Evolutionary conservation across 805 yeast genomes (phyloP), one percentile per base, ranked within the genome.

Genomic region (Metschnikowia continentalis): DNA sequence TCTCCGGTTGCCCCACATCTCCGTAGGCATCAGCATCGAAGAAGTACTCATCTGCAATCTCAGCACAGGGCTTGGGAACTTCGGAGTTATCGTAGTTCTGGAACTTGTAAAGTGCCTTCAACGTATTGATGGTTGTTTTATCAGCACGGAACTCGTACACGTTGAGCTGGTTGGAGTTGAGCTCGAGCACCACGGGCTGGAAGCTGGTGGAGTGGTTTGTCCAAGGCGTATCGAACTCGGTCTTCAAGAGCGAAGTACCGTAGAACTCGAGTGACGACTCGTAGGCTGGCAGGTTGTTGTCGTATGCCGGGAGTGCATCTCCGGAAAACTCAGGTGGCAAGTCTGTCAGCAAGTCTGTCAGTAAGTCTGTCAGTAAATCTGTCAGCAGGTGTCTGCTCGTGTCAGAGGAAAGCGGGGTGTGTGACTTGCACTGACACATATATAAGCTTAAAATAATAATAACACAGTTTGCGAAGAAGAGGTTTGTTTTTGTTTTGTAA

Each of bases 211-310:
- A 50, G 6, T 62, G 58, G 46, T 53, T 59, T 49, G 61, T 65
- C 59, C 66, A 74, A 0, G 78, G 78, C 1, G 75, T 67, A 5
- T 54, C 52, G 47, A 71, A 69, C 58, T 74, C 78, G 15, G 66
- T 63, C 41, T 71, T 68, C 35, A 67, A 49, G 32, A 73, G 58
- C 6, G 69, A 57, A 17, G 70, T 43, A 3, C 78, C 77, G 53
- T 60, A 68, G 43, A 54, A 63, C 42, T 65, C 64, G 8, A 70
- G 53, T 7, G 74, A 59, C 8, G 76, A 66, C 10, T 58, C 43
- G 51, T 74, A 74, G 0, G 26, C 36, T 0, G 77, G 77, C 8
- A 64, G 53, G 6, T 44, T 45, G 22, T 70, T 75, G 13, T 39
- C 38, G 32, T 47, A 50, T 2, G 57, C 54, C 11, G 59, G 60